A percentile compares a stretch with the other conserved stretches of the same genome.
These are phyloP conservation scores for Leccinum truebloodii DNA, from an alignment of 768 basidiomycete genomes.

Conservation along the genomic window DNA sequence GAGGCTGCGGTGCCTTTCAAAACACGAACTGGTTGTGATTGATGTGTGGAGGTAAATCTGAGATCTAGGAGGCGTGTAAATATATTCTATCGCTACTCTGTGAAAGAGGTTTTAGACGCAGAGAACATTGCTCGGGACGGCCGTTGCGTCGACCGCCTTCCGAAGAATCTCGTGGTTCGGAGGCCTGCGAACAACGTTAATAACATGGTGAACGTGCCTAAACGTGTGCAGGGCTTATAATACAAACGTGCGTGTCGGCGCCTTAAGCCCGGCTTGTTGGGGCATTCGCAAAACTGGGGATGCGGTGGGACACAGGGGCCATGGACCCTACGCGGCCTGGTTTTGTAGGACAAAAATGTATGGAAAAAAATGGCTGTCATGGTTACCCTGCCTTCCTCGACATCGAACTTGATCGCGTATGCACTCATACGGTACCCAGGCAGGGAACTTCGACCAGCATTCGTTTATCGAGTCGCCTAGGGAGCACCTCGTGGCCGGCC, in stretches of 20 bases:
- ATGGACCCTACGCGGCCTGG: not conserved
- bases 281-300: not conserved
- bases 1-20: slow-evolving; percentile 8
- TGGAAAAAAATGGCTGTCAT: not conserved
- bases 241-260: slow-evolving; percentile 1
- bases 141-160: slow-evolving; percentile 12
- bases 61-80: slow-evolving; percentile 26
- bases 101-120: slow-evolving; percentile 23
- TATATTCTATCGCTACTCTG: slow-evolving; percentile 18
- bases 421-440: not conserved
- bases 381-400: not conserved
- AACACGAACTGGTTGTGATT: slow-evolving; percentile 20
- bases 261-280: not conserved
- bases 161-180: slow-evolving; percentile 26
- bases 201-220: slow-evolving; percentile 2
- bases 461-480: not conserved
- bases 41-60: slow-evolving; percentile 25
- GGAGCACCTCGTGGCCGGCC: not conserved
- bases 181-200: slow-evolving; percentile 13
- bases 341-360: not conserved
- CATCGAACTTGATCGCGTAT: not conserved
- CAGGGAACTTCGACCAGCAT: not conserved
- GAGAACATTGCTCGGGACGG: slow-evolving; percentile 25
- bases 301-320: not conserved
- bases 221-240: not conserved